These are phyloP conservation scores for Apiospora arundinis DNA, from an alignment of 2,329 filamentous ascomycete genomes.

Conservation along the genomic window DNA sequence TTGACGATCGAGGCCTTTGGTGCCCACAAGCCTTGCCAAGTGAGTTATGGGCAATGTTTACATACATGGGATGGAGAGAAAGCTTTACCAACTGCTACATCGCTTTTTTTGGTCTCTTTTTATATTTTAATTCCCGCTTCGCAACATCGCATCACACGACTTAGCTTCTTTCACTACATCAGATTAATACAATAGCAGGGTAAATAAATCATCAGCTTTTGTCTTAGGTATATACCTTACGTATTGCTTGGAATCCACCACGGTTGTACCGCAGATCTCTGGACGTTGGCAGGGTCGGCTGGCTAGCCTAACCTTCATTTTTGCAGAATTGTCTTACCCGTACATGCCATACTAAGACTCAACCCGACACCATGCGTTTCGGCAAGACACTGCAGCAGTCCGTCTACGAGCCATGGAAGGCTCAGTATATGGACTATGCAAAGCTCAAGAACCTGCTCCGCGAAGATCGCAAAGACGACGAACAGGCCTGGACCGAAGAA, in stretches of 20 bases:
- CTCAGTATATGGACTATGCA: slow-evolving; percentile 92
- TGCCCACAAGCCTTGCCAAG: not conserved
- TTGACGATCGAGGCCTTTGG: slow-evolving; percentile 3
- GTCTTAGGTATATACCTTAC: not conserved
- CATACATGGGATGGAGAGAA: not conserved
- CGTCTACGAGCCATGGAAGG: slow-evolving; percentile 86
- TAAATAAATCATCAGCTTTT: not conserved
- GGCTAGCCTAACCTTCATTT: not conserved
- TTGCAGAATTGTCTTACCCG: not conserved
- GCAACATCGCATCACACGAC: not conserved
- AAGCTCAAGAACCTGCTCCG: slow-evolving; percentile 90
- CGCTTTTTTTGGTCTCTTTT: not conserved
- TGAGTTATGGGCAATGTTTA: slow-evolving; percentile 4
- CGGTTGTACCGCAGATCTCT: not conserved
- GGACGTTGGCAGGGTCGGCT: not conserved
- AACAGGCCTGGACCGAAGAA: slow-evolving; percentile 83
- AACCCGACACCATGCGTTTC: slow-evolving; percentile 74
- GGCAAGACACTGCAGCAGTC: slow-evolving; percentile 84
- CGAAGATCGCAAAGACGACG: slow-evolving; percentile 72
- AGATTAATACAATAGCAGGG: not conserved
- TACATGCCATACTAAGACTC: slow-evolving; percentile 4
- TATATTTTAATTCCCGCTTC: too few relatives aligned
- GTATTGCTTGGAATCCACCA: too few relatives aligned
- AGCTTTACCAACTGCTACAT: not conserved
- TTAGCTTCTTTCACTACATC: too few relatives aligned